Evolutionary conservation across 129 eudicot species (phyloP).

Genomic region (Dittrichia graveolens): DNA sequence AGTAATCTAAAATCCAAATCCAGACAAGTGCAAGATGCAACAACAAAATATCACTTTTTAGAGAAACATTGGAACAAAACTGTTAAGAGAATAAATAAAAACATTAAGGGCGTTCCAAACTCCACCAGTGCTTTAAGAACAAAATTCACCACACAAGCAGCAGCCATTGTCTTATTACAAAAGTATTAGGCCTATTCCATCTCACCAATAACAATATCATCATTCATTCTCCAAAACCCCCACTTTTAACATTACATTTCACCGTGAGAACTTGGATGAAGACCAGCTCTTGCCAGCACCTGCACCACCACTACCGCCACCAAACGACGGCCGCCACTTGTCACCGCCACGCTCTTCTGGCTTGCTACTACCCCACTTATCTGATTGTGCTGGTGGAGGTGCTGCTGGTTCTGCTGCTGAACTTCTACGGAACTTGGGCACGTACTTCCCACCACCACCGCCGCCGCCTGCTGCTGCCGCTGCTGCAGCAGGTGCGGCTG

Average conservation of each 20-base stretch:
- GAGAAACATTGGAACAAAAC: too few species aligned
- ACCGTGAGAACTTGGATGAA: constrained; percentile 28
- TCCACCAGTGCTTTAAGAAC: constrained; percentile 9
- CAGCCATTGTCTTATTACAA: constrained; percentile 14
- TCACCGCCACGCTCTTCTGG: constrained; percentile 45
- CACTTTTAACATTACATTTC: background rate
- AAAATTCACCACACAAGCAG: constrained; percentile 27
- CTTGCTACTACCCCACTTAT: constrained; percentile 53
- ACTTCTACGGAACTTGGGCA: constrained; percentile 48
- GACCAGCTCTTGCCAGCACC: constrained; percentile 31
- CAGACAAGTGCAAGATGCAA: too few species aligned
- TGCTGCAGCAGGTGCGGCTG: constrained; percentile 36
- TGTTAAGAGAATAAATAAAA: too few species aligned
- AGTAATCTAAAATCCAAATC: too few species aligned
- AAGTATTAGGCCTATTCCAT: background rate
- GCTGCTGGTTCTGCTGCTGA: constrained; percentile 43
- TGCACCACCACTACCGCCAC: constrained; percentile 27
- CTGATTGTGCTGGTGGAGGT: constrained; percentile 50
- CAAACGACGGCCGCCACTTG: constrained; percentile 47
- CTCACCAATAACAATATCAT: constrained; percentile 16
- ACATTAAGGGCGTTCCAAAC: too few species aligned
- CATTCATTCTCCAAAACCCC: constrained; percentile 9
- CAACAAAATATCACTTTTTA: too few species aligned
- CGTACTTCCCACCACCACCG: constrained; percentile 58
- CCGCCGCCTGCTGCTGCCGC: constrained; percentile 38